These are phyloP conservation scores for Globisporangium cystogenes DNA, from an alignment of 352 stramenopile species.

Conservation along the genomic window DNA sequence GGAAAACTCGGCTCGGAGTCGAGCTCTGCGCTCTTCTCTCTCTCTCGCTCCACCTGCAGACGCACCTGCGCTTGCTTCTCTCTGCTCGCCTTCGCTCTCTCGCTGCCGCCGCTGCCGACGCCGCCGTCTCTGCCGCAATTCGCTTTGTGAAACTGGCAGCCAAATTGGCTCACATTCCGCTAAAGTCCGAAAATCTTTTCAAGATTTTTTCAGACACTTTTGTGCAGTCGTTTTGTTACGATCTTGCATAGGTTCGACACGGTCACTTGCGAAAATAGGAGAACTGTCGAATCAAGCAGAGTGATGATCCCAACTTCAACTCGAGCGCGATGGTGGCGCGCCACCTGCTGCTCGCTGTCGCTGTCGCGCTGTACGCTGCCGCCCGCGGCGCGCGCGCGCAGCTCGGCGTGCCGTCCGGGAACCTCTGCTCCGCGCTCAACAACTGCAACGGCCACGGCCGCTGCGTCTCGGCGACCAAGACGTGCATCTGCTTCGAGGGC, in stretches of 20 bases:
- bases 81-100: constrained; percentile 2
- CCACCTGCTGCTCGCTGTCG: neutral
- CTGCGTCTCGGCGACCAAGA: constrained; percentile 81
- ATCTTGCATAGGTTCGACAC: neutral
- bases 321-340: too few species aligned
- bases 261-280: neutral
- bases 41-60: neutral
- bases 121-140: constrained; percentile 5
- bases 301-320: neutral
- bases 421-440: constrained; percentile 68
- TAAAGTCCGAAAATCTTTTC: constrained; percentile 16
- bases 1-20: neutral
- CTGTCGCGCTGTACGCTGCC: neutral
- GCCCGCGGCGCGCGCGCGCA: constrained; percentile 20
- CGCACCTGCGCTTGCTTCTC: neutral
- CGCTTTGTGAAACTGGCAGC: neutral
- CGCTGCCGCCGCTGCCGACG: neutral
- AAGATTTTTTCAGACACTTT: constrained; percentile 10
- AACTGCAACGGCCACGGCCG: constrained; percentile 89
- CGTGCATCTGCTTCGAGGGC: constrained; percentile 85
- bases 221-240: neutral
- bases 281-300: neutral
- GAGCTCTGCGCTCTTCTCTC: too few species aligned
- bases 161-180: constrained; percentile 4
- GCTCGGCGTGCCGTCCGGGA: constrained; percentile 46